Conservation (phyloP, 2,329 filamentous ascomycete genomes). For the Ophiostoma australiae region DNA sequence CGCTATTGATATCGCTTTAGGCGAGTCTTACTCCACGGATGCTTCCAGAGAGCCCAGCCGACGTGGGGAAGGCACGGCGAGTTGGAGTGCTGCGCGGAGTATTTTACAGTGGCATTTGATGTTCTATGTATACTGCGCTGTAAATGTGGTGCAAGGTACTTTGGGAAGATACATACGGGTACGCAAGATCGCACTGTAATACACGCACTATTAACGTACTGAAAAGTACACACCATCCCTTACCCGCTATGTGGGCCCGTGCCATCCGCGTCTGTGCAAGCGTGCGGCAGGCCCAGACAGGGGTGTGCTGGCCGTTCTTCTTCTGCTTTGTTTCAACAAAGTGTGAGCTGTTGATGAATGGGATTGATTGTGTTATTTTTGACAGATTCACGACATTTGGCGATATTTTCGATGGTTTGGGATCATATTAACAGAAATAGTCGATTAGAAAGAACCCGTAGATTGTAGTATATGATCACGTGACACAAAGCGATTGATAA, state of each 20-base stretch:
- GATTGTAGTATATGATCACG: neutral
- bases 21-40: neutral
- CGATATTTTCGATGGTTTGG: neutral
- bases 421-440: no score
- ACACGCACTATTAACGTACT: neutral
- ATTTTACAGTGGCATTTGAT: neutral
- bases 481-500: neutral
- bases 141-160: neutral
- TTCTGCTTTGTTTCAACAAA: slow-evolving; percentile 10
- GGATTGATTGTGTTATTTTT: neutral
- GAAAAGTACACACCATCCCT: slow-evolving; percentile 24
- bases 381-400: neutral
- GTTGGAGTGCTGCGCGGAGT: neutral
- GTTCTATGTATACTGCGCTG: neutral
- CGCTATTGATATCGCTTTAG: neutral
- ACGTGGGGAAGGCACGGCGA: slow-evolving; percentile 22
- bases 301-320: slow-evolving; percentile 18
- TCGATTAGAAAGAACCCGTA: no score
- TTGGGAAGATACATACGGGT: neutral
- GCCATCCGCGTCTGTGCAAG: slow-evolving; percentile 30
- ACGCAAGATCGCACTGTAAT: neutral
- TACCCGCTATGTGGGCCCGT: slow-evolving; percentile 29
- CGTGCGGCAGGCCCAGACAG: slow-evolving; percentile 28
- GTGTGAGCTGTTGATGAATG: slow-evolving; percentile 8
- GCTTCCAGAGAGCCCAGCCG: slow-evolving; percentile 11